phyloP scores from a whole-genome alignment of 306 rosid species.

The Alnus rubra region DNA sequence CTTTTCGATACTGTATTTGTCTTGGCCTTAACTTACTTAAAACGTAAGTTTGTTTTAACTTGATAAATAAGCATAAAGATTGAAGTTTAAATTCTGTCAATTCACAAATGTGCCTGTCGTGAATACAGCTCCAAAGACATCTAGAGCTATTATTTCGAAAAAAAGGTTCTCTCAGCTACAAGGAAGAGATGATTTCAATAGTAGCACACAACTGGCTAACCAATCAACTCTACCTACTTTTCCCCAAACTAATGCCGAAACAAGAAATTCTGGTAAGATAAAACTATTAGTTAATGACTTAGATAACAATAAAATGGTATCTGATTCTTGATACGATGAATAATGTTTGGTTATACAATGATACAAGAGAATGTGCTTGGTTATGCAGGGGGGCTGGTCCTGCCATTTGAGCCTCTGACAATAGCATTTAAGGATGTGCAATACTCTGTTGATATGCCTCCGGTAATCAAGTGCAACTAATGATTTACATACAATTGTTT shows the following conservation, averaged over 20 bases:
- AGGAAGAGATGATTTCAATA: constrained; percentile 27
- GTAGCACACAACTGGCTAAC: constrained; percentile 33
- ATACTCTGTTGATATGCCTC: constrained; percentile 58
- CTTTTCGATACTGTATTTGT: constrained; percentile 53
- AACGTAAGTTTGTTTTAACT: constrained; percentile 40
- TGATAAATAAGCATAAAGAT: constrained; percentile 12
- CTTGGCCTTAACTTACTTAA: constrained; percentile 54
- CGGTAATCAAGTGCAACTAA: constrained; percentile 38
- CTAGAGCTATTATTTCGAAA: constrained; percentile 53
- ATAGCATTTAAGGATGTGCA: constrained; percentile 59
- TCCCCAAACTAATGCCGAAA: constrained; percentile 38
- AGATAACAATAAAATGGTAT: not conserved
- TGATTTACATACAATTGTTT: constrained; percentile 11
- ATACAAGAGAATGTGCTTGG: constrained; percentile 19
- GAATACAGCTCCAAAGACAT: constrained; percentile 53
- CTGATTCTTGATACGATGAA: not conserved
- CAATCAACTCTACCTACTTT: no score
- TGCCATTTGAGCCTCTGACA: constrained; percentile 50
- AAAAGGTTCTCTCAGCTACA: constrained; percentile 39
- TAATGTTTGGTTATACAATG: not conserved
- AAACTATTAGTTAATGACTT: not conserved
- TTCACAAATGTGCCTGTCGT: constrained; percentile 31
- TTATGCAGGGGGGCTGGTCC: constrained; percentile 52
- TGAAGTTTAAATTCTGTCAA: constrained; percentile 6
- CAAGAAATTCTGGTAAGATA: constrained; percentile 44